These are phyloP conservation scores for Medicago ruthenica DNA, from an alignment of 306 rosid species.

Conservation along the genomic window DNA sequence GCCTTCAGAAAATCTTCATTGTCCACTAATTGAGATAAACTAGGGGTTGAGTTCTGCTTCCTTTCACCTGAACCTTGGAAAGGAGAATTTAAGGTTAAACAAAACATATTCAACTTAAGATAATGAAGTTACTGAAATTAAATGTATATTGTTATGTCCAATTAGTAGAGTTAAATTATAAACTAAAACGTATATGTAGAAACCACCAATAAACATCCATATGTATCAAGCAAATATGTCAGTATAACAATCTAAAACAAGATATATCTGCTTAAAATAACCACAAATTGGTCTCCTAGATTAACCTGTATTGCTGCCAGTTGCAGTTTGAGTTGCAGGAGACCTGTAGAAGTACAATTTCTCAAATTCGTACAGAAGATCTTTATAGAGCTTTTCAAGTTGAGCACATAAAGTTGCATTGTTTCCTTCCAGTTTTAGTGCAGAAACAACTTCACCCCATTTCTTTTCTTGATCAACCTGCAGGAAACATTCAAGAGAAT, in stretches of 20 bases:
- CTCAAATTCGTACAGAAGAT: slow-evolving; percentile 49
- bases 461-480: slow-evolving; percentile 51
- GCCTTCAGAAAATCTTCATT: slow-evolving; percentile 17
- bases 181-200: slow-evolving; percentile 15
- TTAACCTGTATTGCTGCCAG: slow-evolving; percentile 34
- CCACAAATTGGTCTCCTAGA: too few species aligned
- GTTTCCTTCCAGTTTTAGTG: slow-evolving; percentile 48
- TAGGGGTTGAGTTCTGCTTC: slow-evolving; percentile 23
- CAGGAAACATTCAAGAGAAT: slow-evolving; percentile 1
- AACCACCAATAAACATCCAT: not conserved
- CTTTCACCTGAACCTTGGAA: slow-evolving; percentile 29
- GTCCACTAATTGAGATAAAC: slow-evolving; percentile 27
- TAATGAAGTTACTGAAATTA: not conserved
- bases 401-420: slow-evolving; percentile 40
- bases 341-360: slow-evolving; percentile 46
- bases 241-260: not conserved
- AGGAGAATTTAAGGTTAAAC: not conserved
- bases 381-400: slow-evolving; percentile 48
- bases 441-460: slow-evolving; percentile 55
- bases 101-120: not conserved
- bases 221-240: not conserved
- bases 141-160: too few species aligned
- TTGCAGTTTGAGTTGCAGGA: slow-evolving; percentile 34
- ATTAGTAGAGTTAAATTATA: not conserved
- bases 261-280: too few species aligned